phyloP scores from a whole-genome alignment of 202 grass and related monocot genomes.

The Tripidium arundinaceum region DNA sequence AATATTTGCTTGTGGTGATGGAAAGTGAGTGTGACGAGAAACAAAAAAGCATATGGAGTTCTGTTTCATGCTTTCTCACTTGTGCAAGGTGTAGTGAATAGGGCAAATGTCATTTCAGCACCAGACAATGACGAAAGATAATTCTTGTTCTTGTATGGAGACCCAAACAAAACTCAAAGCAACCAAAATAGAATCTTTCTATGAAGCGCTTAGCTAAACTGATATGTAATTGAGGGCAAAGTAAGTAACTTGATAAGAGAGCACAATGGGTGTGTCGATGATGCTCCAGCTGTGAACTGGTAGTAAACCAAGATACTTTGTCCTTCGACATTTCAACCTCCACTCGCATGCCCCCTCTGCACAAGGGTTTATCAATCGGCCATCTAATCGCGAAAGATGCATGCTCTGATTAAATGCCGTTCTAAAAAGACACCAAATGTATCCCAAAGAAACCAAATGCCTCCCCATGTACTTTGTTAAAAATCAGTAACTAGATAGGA shows the following conservation, averaged over 20 bases:
- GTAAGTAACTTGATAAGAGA: too few species aligned
- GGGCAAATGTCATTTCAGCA: slow-evolving; percentile 33
- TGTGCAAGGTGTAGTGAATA: slow-evolving; percentile 12
- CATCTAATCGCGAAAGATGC: too few species aligned
- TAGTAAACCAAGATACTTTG: background rate
- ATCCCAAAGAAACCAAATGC: too few species aligned
- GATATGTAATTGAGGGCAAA: background rate
- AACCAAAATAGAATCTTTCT: slow-evolving; percentile 31
- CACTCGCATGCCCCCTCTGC: background rate
- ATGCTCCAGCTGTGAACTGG: slow-evolving; percentile 1
- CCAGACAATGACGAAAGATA: background rate
- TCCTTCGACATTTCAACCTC: background rate
- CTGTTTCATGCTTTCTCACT: background rate
- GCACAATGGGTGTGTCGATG: background rate
- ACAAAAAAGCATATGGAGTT: background rate
- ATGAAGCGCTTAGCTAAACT: background rate
- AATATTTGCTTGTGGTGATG: too few species aligned
- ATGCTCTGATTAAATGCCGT: too few species aligned
- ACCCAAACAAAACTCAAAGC: slow-evolving; percentile 14
- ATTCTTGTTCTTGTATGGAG: slow-evolving; percentile 30
- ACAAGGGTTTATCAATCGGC: background rate
- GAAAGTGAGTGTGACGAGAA: background rate
- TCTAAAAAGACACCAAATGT: too few species aligned
- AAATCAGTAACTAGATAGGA: too few species aligned
- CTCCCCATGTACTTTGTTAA: too few species aligned